Conservation (phyloP, 495 filamentous ascomycete species). For the Antarctomyces pellizariae region DNA sequence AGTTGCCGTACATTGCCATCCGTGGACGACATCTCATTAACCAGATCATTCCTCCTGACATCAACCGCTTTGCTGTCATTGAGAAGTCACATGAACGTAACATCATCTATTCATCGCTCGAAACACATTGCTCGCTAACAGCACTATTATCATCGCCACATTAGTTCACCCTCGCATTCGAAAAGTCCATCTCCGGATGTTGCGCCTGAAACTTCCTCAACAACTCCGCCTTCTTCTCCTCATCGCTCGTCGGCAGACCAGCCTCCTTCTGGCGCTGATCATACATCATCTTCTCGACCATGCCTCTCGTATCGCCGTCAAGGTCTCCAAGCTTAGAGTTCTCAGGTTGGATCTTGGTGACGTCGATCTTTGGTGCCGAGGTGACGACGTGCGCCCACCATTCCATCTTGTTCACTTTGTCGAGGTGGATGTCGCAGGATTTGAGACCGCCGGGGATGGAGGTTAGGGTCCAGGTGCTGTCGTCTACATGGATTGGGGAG, state of each 20-base stretch:
- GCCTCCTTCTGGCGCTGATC: slow-evolving; percentile 94
- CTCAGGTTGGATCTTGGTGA: slow-evolving; percentile 83
- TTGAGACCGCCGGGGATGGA: slow-evolving; percentile 39
- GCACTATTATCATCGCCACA: no score
- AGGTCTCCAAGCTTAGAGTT: slow-evolving; percentile 73
- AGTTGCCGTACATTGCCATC: no score
- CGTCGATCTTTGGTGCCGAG: slow-evolving; percentile 69
- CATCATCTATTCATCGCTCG: no score
- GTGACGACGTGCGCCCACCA: slow-evolving; percentile 93
- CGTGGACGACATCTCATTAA: no score
- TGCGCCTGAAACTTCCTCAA: slow-evolving; percentile 70
- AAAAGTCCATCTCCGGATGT: slow-evolving; percentile 63
- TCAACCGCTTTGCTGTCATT: no score
- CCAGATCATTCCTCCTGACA: no score
- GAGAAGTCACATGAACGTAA: no score
- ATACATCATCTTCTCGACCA: slow-evolving; percentile 99
- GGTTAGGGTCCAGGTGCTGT: slow-evolving; percentile 85
- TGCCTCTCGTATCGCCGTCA: slow-evolving; percentile 85
- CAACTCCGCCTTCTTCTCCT: slow-evolving; percentile 80
- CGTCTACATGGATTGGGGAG: slow-evolving; percentile 55
- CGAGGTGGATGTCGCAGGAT: slow-evolving; percentile 70
- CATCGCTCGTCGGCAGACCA: slow-evolving; percentile 70
- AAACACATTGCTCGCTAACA: no score
- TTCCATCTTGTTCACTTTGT: slow-evolving; percentile 92
- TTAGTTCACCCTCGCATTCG: slow-evolving; percentile 50